Evolutionary conservation across 1,284 basidiomycete species (phyloP).

Genomic region (Marasmius tenuissimus): DNA sequence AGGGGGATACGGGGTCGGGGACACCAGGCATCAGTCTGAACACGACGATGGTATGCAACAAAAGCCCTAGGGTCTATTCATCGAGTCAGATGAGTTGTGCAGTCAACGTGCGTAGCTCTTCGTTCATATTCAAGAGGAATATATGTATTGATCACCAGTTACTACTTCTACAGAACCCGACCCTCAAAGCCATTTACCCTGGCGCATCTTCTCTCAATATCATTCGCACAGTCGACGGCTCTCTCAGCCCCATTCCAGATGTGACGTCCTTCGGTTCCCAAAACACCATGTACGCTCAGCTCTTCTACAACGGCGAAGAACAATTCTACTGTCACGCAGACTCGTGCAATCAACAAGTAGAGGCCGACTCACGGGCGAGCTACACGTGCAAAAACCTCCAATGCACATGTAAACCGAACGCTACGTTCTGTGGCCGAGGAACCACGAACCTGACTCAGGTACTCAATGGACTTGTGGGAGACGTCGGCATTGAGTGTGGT

Average conservation of each 20-base stretch:
- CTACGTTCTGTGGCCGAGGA: slow-evolving; percentile 73
- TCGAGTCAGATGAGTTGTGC: slow-evolving; percentile 73
- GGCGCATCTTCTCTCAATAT: slow-evolving; percentile 70
- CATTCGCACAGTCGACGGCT: slow-evolving; percentile 69
- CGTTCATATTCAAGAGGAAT: not conserved
- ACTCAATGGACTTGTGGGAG: slow-evolving; percentile 60
- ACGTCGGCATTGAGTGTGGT: slow-evolving; percentile 69
- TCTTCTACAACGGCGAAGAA: slow-evolving; percentile 83
- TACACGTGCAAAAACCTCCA: slow-evolving; percentile 73
- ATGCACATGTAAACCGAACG: slow-evolving; percentile 70
- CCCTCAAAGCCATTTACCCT: slow-evolving; percentile 74
- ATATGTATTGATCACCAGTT: slow-evolving; percentile 11
- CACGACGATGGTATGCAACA: slow-evolving; percentile 64
- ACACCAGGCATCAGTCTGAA: slow-evolving; percentile 40
- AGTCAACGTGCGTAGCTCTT: slow-evolving; percentile 57
- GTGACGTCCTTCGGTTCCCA: slow-evolving; percentile 59
- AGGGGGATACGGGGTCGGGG: slow-evolving; percentile 23
- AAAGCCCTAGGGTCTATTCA: slow-evolving; percentile 58
- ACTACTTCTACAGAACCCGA: slow-evolving; percentile 60
- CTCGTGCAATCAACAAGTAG: slow-evolving; percentile 58
- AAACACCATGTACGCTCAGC: slow-evolving; percentile 66
- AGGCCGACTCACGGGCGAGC: slow-evolving; percentile 35
- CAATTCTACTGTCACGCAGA: slow-evolving; percentile 81
- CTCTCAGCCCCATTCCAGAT: slow-evolving; percentile 67
- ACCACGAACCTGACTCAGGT: slow-evolving; percentile 51